These are phyloP conservation scores for Hypoxylon sp. DNA, from an alignment of 2,329 filamentous ascomycete genomes.

Conservation along the genomic window DNA sequence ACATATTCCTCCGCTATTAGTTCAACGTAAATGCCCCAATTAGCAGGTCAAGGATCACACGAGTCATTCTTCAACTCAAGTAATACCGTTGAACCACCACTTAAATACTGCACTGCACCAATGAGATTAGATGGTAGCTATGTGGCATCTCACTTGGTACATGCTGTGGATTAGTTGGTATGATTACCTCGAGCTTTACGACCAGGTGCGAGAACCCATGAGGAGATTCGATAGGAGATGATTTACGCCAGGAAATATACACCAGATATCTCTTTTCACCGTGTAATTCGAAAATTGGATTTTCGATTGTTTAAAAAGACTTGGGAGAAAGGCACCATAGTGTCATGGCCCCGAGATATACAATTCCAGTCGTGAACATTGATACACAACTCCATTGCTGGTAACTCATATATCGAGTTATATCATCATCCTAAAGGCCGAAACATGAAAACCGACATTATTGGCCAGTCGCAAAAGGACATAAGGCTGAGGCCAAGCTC, in stretches of 20 bases:
- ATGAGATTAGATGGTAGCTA: background rate
- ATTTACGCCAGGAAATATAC: background rate
- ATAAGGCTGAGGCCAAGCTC: constrained; percentile 25
- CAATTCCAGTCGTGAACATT: background rate
- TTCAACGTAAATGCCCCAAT: background rate
- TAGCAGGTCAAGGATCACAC: background rate
- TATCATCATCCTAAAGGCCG: constrained; percentile 1
- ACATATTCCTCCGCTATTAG: background rate
- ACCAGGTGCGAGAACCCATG: background rate
- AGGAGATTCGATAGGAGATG: background rate
- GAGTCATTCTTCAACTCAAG: constrained; percentile 1
- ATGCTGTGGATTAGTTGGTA: background rate
- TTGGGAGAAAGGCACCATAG: background rate
- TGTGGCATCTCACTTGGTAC: background rate
- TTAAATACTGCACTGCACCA: background rate
- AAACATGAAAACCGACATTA: background rate
- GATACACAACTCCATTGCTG: background rate
- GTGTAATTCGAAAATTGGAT: background rate
- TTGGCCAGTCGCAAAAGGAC: background rate
- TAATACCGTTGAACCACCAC: background rate
- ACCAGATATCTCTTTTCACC: background rate
- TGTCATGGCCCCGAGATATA: background rate
- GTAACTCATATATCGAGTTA: background rate
- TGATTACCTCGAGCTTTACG: background rate
- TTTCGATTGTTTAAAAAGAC: background rate